Evolutionary conservation across 164 flowering plant species (phyloP), one percentile per base, ranked within the genome.

Genomic region (Nymphaea colorata): DNA sequence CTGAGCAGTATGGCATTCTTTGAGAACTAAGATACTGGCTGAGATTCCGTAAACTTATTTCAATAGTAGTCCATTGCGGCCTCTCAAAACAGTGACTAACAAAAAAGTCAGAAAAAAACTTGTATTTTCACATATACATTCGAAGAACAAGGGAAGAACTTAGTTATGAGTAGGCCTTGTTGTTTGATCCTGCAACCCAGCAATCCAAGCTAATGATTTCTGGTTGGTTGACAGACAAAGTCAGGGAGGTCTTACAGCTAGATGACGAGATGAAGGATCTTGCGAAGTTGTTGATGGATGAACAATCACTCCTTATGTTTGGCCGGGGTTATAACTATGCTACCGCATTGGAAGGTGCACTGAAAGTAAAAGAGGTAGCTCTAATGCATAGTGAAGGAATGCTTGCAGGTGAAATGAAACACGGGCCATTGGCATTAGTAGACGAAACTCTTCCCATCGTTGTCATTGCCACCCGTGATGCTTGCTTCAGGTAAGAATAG

Each of bases 371-470:
- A 80, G 99, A 95, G 78, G 96, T 95, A 18, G 79, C 98, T 43
- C 91, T 91, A 44, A 94, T 91, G 96, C 99, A 94, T 71, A 91
- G 96, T 74, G 99, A 94, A 80, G 99, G 99, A 67, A 88, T 91
- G 69, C 91, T 91, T 72, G 98, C 99, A 15, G 99, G 98, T 44
- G 99, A 94, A 83, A 94, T 94, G 99, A 94, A 94, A 67, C 99
- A 94, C 73, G 99, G 99, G 61, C 98, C 99, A n/a, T 74, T 94
- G 76, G 99, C 99, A 64, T 74, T 94, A 61, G 98, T 94, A 59
- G 99, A 94, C 76, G 98, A 94, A 76, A 90, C 79, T 74, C 94
- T 94, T 42, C 96, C 99, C 2, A 90, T 91, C 43, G 77, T 91
- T 75, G 98, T 94, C 43, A 88, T 94, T 73, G 98, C 99, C 44